Percentiles rank a stretch among this genome's conserved stretches.
phyloP scores from a whole-genome alignment of 805 yeast species.

The Metschnikowia continentalis region DNA sequence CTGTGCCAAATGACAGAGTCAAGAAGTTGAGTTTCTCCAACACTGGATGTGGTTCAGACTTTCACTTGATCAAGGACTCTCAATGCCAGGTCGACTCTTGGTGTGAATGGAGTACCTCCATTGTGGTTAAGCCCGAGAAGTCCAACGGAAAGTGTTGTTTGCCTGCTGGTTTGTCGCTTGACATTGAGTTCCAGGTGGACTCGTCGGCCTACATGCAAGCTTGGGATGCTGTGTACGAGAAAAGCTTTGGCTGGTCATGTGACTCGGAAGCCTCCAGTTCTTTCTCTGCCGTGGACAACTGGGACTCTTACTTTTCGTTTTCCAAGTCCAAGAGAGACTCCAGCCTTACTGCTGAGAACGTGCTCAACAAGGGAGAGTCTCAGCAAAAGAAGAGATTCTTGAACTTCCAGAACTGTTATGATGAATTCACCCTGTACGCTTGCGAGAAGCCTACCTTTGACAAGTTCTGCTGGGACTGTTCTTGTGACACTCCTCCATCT shows the following conservation, averaged over 20 bases:
- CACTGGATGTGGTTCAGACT: constrained; percentile 8
- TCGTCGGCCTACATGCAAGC: constrained; percentile 1
- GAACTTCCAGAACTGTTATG: background rate
- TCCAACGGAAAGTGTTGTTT: constrained; percentile 8
- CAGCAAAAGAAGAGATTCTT: constrained; percentile 7
- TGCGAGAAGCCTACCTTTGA: constrained; percentile 1
- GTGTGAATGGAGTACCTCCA: constrained; percentile 8
- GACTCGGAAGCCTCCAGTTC: background rate
- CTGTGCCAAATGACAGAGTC: constrained; percentile 1
- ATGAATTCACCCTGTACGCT: background rate
- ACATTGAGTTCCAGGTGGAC: constrained; percentile 2
- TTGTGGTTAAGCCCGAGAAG: constrained; percentile 6
- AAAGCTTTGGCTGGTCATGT: constrained; percentile 3
- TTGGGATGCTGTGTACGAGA: constrained; percentile 3
- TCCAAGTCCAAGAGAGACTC: constrained; percentile 5
- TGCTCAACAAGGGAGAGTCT: background rate
- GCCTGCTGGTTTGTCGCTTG: constrained; percentile 6
- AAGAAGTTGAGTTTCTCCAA: constrained; percentile 3
- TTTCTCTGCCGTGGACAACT: background rate
- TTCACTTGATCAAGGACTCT: constrained; percentile 2
- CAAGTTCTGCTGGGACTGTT: constrained; percentile 9
- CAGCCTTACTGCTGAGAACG: background rate
- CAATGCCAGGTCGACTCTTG: background rate
- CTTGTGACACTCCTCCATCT: background rate
- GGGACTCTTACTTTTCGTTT: background rate